Conservation (phyloP, 805 yeast genomes). For the Candida berthetii region DNA sequence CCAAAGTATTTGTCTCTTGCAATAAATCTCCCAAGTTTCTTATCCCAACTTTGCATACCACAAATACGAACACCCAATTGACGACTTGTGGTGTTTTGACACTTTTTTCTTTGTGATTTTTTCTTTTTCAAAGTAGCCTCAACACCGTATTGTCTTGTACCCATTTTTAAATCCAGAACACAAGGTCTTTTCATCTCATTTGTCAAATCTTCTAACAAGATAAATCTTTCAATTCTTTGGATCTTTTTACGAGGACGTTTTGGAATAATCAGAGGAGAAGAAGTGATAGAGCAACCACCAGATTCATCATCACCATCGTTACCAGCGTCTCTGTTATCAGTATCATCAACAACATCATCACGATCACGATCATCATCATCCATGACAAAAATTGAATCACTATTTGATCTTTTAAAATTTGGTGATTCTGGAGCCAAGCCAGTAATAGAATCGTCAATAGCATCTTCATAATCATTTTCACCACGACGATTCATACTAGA, state of each 20-base stretch:
- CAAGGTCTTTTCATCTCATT: constrained; percentile 79
- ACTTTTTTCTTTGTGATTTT: constrained; percentile 74
- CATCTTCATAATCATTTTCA: not conserved
- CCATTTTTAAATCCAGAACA: constrained; percentile 94
- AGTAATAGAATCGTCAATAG: constrained; percentile 5
- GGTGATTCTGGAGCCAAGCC: not conserved
- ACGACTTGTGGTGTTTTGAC: constrained; percentile 74
- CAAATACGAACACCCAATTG: constrained; percentile 87
- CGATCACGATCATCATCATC: constrained; percentile 31
- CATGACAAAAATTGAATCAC: constrained; percentile 37
- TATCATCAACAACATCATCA: constrained; percentile 6
- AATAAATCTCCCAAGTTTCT: constrained; percentile 37
- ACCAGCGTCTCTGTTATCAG: not conserved
- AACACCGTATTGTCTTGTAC: constrained; percentile 97
- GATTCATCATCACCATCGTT: constrained; percentile 2
- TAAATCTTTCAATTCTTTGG: constrained; percentile 71
- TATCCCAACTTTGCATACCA: constrained; percentile 86
- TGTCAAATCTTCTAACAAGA: constrained; percentile 86
- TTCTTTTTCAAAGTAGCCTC: constrained; percentile 74
- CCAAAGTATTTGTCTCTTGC: constrained; percentile 92
- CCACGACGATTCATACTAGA: not conserved
- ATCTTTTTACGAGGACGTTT: constrained; percentile 26
- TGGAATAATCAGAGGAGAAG: constrained; percentile 15
- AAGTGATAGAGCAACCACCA: constrained; percentile 10
- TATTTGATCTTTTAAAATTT: constrained; percentile 10